phyloP scores from a whole-genome alignment of 2,329 filamentous ascomycete genomes.

The Diaporthe sp. region DNA sequence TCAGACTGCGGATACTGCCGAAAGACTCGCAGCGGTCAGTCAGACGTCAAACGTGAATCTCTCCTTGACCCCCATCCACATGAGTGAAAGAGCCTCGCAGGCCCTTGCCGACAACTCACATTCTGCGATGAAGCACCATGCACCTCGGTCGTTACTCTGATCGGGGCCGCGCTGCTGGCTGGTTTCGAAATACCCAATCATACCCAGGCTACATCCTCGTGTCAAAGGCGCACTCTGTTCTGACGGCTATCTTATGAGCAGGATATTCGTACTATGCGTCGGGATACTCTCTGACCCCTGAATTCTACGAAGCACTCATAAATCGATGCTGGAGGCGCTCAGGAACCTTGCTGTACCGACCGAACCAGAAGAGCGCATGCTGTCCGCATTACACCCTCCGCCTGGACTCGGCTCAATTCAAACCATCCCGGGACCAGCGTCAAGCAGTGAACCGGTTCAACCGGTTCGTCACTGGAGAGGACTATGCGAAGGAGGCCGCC shows the following conservation, averaged over 20 bases:
- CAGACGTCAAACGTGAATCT: slow-evolving; percentile 59
- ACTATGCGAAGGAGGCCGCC: slow-evolving; percentile 75
- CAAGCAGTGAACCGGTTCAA: slow-evolving; percentile 82
- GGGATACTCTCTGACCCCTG: slow-evolving; percentile 71
- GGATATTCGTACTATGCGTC: slow-evolving; percentile 81
- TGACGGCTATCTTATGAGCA: slow-evolving; percentile 50
- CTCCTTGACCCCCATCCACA: slow-evolving; percentile 37
- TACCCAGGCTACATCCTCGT: background rate
- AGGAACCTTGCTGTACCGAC: slow-evolving; percentile 79
- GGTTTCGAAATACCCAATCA: background rate
- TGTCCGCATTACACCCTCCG: slow-evolving; percentile 93
- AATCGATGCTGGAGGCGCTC: slow-evolving; percentile 85
- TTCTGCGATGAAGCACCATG: background rate
- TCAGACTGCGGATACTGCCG: slow-evolving; percentile 68
- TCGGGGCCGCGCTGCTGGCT: background rate
- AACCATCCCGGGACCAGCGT: slow-evolving; percentile 78
- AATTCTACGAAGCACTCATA: slow-evolving; percentile 79
- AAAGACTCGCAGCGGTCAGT: slow-evolving; percentile 62
- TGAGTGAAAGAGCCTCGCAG: slow-evolving; percentile 11
- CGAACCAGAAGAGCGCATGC: slow-evolving; percentile 83
- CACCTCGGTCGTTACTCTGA: background rate
- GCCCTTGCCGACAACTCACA: background rate
- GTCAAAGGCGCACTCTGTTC: slow-evolving; percentile 25
- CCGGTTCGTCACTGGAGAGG: slow-evolving; percentile 76
- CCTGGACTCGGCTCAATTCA: slow-evolving; percentile 75